Percentiles rank a stretch among this genome's conserved stretches.
Conservation (phyloP, 2,329 filamentous ascomycete genomes). For the Talaromyces sp. region DNA sequence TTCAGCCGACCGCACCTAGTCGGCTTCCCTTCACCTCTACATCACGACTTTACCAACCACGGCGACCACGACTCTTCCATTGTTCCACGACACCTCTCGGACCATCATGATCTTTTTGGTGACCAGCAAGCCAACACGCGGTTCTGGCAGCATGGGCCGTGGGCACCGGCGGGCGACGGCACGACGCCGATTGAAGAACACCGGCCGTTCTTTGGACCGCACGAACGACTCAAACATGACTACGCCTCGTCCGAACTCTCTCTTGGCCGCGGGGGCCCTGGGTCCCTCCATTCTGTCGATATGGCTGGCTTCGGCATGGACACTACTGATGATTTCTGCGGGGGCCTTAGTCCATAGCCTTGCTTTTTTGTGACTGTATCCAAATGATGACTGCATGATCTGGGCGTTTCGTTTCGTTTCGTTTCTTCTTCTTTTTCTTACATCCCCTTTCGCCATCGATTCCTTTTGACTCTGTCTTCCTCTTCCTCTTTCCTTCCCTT, state of each 20-base stretch:
- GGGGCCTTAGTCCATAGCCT: constrained; percentile 34
- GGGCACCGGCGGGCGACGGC: constrained; percentile 35
- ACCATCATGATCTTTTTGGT: constrained; percentile 42
- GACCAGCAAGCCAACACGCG: constrained; percentile 42
- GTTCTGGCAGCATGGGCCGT: constrained; percentile 41
- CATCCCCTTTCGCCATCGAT: not conserved
- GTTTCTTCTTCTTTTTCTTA: not conserved
- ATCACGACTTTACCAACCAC: constrained; percentile 35
- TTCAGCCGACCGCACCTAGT: constrained; percentile 37
- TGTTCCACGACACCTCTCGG: constrained; percentile 25
- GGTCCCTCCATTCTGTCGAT: constrained; percentile 41
- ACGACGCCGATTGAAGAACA: constrained; percentile 40
- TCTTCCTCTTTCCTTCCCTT: not conserved
- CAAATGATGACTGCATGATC: constrained; percentile 16
- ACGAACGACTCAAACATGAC: constrained; percentile 40
- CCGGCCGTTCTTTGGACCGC: constrained; percentile 41
- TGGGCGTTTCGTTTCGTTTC: constrained; percentile 10
- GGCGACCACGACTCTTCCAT: constrained; percentile 23
- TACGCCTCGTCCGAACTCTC: constrained; percentile 43
- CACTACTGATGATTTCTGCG: constrained; percentile 31
- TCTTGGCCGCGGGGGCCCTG: constrained; percentile 34
- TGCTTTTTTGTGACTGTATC: constrained; percentile 10
- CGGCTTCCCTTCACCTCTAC: constrained; percentile 34
- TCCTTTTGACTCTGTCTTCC: not conserved
- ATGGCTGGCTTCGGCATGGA: constrained; percentile 43